Evolutionary conservation across 148 eudicot species (phyloP).

Genomic region (Heliosperma pusillum): DNA sequence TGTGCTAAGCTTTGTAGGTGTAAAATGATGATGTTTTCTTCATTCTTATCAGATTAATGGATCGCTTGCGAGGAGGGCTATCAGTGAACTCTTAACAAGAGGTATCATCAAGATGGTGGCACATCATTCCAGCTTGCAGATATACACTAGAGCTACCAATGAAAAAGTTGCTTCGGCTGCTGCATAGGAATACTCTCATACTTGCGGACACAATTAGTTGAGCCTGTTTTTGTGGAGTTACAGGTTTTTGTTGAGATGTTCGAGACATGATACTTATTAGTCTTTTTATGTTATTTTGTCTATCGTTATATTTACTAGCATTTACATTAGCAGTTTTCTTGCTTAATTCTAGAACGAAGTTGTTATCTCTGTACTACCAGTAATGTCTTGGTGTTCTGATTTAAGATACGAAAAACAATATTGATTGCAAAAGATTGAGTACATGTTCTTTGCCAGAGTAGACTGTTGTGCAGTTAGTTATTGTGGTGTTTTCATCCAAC

Average conservation of each 20-base stretch:
- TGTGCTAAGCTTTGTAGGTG: background rate
- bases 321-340: background rate
- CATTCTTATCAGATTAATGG: constrained; percentile 51
- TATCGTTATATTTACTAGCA: background rate
- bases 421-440: no score
- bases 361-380: background rate
- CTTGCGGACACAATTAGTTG: background rate
- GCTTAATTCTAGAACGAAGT: background rate
- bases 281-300: background rate
- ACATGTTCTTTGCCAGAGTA: no score
- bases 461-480: no score
- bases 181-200: constrained; percentile 1
- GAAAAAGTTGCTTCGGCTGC: constrained; percentile 26
- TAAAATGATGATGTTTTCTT: background rate
- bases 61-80: constrained; percentile 74
- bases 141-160: constrained; percentile 73
- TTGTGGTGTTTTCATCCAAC: no score
- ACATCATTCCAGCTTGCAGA: constrained; percentile 72
- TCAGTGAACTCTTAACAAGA: constrained; percentile 56
- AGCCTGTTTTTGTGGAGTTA: constrained; percentile 1
- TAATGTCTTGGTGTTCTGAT: background rate
- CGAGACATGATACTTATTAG: background rate
- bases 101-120: constrained; percentile 77
- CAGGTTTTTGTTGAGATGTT: background rate
- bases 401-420: no score